These are phyloP conservation scores for Fraxinus anomala DNA, from an alignment of 257 asterid species.

Conservation along the genomic window DNA sequence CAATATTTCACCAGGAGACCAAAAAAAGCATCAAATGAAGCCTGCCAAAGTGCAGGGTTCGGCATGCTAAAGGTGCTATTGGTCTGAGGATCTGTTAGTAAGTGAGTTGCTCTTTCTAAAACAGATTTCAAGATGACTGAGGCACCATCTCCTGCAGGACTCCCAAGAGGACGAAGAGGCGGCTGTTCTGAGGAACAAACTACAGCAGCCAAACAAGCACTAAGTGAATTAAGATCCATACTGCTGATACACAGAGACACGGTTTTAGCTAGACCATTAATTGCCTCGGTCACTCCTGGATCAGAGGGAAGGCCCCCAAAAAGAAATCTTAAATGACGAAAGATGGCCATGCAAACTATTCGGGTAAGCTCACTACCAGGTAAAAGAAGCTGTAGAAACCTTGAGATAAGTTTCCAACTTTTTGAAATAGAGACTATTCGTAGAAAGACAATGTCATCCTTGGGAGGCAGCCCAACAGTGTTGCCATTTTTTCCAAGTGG, in stretches of 20 bases:
- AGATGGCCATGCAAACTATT: constrained; percentile 54
- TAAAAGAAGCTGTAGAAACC: constrained; percentile 46
- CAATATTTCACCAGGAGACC: constrained; percentile 44
- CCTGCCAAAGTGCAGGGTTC: constrained; percentile 52
- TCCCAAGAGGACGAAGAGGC: constrained; percentile 55
- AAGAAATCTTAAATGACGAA: constrained; percentile 44
- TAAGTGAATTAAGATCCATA: constrained; percentile 51
- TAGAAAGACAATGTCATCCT: constrained; percentile 49
- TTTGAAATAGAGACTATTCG: constrained; percentile 49
- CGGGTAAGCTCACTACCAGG: constrained; percentile 48
- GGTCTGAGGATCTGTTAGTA: constrained; percentile 41
- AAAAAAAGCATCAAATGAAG: constrained; percentile 53
- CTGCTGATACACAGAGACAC: constrained; percentile 35
- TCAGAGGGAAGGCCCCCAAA: constrained; percentile 42
- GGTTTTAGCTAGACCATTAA: constrained; percentile 32
- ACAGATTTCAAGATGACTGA: constrained; percentile 47
- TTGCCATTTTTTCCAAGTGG: constrained; percentile 46
- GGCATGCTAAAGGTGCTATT: constrained; percentile 41
- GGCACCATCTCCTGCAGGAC: constrained; percentile 56
- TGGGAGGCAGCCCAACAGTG: constrained; percentile 37
- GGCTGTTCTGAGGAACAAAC: constrained; percentile 53
- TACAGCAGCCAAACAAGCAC: constrained; percentile 53
- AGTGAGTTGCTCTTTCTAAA: constrained; percentile 48
- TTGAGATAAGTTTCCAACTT: constrained; percentile 48
- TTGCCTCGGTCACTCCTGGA: constrained; percentile 37